Evolutionary conservation across 331 rosid genomes (phyloP), one percentile per base, ranked within the genome.

Genomic region (Rosa hybrid): DNA sequence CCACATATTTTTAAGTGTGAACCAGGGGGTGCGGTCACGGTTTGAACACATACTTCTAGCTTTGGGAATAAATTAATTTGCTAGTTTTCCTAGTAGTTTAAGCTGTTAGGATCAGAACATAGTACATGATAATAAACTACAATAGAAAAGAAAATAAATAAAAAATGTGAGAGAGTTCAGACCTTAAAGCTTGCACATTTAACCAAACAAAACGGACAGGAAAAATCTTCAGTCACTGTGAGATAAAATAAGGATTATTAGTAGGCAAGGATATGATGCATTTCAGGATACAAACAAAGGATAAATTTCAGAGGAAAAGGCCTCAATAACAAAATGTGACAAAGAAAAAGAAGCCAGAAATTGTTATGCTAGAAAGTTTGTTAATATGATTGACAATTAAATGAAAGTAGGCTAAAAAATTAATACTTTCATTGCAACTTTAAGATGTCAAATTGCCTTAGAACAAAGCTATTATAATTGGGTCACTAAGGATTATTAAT

Each of bases 181-280:
- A 96, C 98, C 98, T 93, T 90, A 80, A 90, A 93, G 89, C 92
- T 84, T 54, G 92, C 86, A 81, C 98, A 90, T 84, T 88, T 93
- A 60, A 91, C 88, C 93, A 93, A 89, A 89, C 98, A 93, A 83
- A 93, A 91, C 6, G 98, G 93, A 87, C 98, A 93, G 70, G 92
- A 79, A 78, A 93, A 93, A 54, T 93, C 94, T 89, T 91, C 92
- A 1, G 94, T 93, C 60, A 93, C 98, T 93, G 92, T 91, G 78
- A 82, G 73, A 76, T 68, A 76, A 86, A 82, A 50, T 60, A 45
- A 50, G 70, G 74, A 82, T 72, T 9, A 76, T 53, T 68, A 46
- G 60, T 74, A 63, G 4, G 46, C 45, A 62, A 71, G 49, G 42
- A 38, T 34, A 12, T 27, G 50, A 45, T 76, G 53, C 17, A 46